phyloP scores from a whole-genome alignment of 768 basidiomycete species.

The Boletus tylopilopsis region DNA sequence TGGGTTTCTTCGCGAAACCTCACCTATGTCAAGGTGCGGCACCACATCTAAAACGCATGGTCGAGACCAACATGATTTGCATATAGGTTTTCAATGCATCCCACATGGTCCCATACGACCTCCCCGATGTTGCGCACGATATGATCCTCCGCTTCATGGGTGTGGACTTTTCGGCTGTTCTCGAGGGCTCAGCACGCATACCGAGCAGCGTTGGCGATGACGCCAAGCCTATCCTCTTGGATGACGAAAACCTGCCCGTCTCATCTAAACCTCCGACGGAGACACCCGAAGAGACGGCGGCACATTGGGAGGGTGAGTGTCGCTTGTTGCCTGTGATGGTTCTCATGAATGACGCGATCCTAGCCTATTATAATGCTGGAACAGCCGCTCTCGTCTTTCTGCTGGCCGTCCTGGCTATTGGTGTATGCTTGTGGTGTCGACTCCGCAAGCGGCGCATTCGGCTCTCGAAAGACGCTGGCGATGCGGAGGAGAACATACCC shows the following conservation, averaged over 20 bases:
- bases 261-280: constrained; percentile 42
- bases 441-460: constrained; percentile 26
- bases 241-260: constrained; percentile 38
- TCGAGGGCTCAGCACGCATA: constrained; percentile 76
- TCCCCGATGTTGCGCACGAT: constrained; percentile 86
- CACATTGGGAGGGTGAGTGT: constrained; percentile 83
- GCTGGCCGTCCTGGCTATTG: constrained; percentile 64
- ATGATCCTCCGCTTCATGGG: constrained; percentile 99
- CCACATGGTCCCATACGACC: constrained; percentile 92
- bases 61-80: neutral
- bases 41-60: neutral
- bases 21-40: constrained; percentile 81
- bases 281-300: constrained; percentile 73
- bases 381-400: constrained; percentile 83
- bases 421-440: constrained; percentile 78
- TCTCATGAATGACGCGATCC: neutral
- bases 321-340: neutral
- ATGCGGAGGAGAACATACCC: constrained; percentile 67
- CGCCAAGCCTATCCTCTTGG: constrained; percentile 60
- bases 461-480: constrained; percentile 8
- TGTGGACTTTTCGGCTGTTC: constrained; percentile 77
- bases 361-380: constrained; percentile 94
- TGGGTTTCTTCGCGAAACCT: constrained; percentile 90
- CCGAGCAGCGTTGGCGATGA: constrained; percentile 76
- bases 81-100: constrained; percentile 84